These are phyloP conservation scores for Penicillium sp. DNA, from an alignment of 2,329 filamentous ascomycete genomes.

Conservation along the genomic window DNA sequence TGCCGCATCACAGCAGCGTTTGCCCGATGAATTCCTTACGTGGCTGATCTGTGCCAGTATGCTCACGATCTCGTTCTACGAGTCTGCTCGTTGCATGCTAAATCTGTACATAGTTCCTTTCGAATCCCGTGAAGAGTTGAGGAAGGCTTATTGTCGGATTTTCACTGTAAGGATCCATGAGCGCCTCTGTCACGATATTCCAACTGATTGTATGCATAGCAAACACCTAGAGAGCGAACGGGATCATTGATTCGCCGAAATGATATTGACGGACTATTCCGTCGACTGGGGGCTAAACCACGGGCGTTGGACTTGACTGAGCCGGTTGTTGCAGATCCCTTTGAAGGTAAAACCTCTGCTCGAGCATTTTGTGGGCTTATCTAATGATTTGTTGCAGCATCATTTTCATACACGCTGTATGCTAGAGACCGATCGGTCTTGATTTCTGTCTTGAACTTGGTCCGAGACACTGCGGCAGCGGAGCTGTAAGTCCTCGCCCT, in stretches of 20 bases:
- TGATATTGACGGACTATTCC: constrained; percentile 57
- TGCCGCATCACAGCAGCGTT: constrained; percentile 47
- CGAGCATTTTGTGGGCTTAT: not conserved
- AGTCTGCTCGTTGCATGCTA: constrained; percentile 3
- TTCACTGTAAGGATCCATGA: constrained; percentile 51
- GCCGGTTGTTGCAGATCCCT: constrained; percentile 29
- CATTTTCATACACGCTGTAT: not conserved
- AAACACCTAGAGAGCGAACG: constrained; percentile 32
- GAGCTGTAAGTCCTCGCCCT: constrained; percentile 28
- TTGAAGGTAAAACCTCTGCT: constrained; percentile 25
- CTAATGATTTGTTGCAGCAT: constrained; percentile 1
- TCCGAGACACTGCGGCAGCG: constrained; percentile 30
- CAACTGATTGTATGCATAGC: constrained; percentile 28
- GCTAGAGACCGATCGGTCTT: constrained; percentile 20
- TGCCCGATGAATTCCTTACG: constrained; percentile 66
- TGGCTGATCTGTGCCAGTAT: constrained; percentile 59
- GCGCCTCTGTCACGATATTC: not conserved
- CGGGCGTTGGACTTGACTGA: constrained; percentile 46
- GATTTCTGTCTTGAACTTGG: constrained; percentile 38
- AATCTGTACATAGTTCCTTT: constrained; percentile 45
- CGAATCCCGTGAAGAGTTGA: constrained; percentile 59
- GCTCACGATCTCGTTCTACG: constrained; percentile 8
- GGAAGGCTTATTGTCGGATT: constrained; percentile 61
- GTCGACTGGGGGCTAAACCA: constrained; percentile 57
- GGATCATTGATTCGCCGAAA: constrained; percentile 39